Base-by-base conservation (phyloP, 495 filamentous ascomycete genomes). In the Neurospora hispaniola region DNA sequence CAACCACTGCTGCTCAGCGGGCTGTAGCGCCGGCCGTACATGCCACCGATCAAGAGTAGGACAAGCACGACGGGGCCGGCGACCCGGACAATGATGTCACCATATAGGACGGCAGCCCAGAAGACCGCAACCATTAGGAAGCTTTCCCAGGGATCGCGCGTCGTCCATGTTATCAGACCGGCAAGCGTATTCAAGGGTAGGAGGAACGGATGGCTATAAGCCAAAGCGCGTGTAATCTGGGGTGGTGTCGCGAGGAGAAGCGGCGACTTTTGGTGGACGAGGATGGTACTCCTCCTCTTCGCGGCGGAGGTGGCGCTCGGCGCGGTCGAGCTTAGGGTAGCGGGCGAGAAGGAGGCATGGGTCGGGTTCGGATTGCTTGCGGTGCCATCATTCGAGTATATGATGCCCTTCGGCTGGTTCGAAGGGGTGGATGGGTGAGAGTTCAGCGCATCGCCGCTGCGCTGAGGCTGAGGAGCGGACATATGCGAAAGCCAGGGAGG, bases 181-280 rank as follows among this genome's bases (percentile, higher is more conserved):
- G 88, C 89, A 12, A 96, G 75, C 75, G 90, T 91, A 76, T 97
- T 98, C 48, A 97, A 84, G 23, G 93, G 93, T 40, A 95, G 82
- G 18, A 99, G 84, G 78, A 97, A 98, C 1, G 95, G 94, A 81
- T 98, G 94, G 31, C 93, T 96, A 78, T 98, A 97, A 72, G 94
- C 94, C 70, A 99, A 86, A 0, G 94, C 93, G 68, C 94, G 88
- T 7, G 96, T 98, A 78, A 99, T 89, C 79, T 94, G 91, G 3
- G 96, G 96, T 40, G 96, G 96, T 42, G 96, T 99, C 14, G 95
- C 93, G 69, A 96, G 90, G 42, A 99, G 86, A 35, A 99, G 83
- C 23, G 96, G 96, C 5, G 93, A 96, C 82, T 98, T 99, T 79
- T 96, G 94, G 81, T 98, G 94, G 2, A 99, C 94, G 71, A 98